Conservation (phyloP, 2,329 filamentous ascomycete species). For the Penicillium sp. region DNA sequence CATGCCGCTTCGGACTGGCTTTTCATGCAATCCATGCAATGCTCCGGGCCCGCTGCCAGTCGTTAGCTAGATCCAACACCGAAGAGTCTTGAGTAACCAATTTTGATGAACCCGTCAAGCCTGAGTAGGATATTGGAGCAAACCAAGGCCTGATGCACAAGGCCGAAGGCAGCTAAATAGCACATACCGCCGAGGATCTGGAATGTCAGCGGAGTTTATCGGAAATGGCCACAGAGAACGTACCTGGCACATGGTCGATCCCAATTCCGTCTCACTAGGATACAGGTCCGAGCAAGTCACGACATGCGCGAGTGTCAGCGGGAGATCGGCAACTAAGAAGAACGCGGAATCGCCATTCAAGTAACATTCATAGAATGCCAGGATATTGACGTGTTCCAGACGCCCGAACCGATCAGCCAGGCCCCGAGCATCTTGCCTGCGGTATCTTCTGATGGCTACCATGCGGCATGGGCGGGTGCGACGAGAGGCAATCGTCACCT, state of each 20-base stretch:
- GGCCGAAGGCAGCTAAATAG: constrained; percentile 15
- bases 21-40: too few relatives aligned
- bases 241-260: constrained; percentile 12
- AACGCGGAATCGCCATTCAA: constrained; percentile 2
- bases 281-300: constrained; percentile 10
- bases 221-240: background rate
- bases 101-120: constrained; percentile 26
- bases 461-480: too few relatives aligned
- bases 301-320: constrained; percentile 16
- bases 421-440: too few relatives aligned
- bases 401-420: too few relatives aligned
- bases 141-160: constrained; percentile 25
- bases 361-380: too few relatives aligned
- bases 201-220: background rate
- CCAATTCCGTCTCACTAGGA: constrained; percentile 18
- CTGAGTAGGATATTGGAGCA: constrained; percentile 30
- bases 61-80: constrained; percentile 2
- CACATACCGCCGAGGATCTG: too few relatives aligned
- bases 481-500: too few relatives aligned
- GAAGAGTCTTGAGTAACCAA: constrained; percentile 17
- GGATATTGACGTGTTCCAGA: too few relatives aligned
- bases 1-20: too few relatives aligned
- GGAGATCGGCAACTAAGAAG: too few relatives aligned
- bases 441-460: too few relatives aligned
- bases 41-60: background rate